Conservation (phyloP, 2,329 filamentous ascomycete species). For the Trichocomaceae sp. region DNA sequence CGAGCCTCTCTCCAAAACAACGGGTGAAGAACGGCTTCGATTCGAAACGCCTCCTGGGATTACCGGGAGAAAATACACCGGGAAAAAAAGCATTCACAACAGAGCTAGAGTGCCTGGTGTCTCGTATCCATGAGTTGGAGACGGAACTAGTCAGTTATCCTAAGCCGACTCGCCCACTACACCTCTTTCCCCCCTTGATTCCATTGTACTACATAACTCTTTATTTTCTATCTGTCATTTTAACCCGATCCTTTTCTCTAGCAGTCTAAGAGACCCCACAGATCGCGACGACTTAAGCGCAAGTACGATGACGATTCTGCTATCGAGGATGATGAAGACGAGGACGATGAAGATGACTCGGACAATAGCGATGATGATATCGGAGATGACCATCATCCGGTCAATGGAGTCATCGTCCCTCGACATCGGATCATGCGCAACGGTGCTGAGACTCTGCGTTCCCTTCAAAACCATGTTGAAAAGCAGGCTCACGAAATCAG, state of each 20-base stretch:
- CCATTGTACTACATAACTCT: background rate
- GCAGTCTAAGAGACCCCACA: constrained; percentile 34
- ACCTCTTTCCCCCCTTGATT: background rate
- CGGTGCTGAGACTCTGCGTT: constrained; percentile 48
- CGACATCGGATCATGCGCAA: constrained; percentile 52
- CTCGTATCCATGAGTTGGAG: constrained; percentile 76
- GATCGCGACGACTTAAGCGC: constrained; percentile 30
- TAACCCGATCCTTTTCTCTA: constrained; percentile 21
- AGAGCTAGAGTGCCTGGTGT: constrained; percentile 71
- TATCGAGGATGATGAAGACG: constrained; percentile 16
- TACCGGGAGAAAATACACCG: constrained; percentile 69
- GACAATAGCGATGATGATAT: constrained; percentile 41
- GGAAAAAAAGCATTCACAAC: constrained; percentile 74
- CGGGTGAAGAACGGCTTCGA: constrained; percentile 45
- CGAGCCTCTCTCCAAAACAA: constrained; percentile 30
- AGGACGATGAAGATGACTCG: constrained; percentile 20
- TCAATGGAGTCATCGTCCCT: constrained; percentile 4
- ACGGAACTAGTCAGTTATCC: constrained; percentile 56
- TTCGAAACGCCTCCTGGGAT: constrained; percentile 55
- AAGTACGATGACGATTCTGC: constrained; percentile 14
- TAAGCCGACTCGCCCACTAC: background rate
- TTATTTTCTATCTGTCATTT: background rate
- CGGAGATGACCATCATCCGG: constrained; percentile 42
- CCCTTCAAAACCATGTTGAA: constrained; percentile 82
- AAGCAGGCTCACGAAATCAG: constrained; percentile 89